Evolutionary conservation across 805 yeast species (phyloP).

Genomic region (Kregervanrija delftensis): DNA sequence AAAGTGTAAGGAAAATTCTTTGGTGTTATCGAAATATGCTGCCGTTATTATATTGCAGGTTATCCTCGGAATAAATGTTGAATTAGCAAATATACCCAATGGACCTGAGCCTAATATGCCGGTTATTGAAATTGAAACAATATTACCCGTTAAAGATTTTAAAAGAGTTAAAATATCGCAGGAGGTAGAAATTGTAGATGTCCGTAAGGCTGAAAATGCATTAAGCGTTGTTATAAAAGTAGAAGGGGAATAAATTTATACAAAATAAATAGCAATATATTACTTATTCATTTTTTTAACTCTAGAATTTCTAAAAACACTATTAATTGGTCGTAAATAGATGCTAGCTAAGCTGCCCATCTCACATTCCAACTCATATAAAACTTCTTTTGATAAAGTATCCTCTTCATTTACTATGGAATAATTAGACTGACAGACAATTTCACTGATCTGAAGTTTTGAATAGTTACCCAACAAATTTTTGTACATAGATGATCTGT

Average conservation of each 20-base stretch:
- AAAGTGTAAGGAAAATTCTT: conserved; percentile 71
- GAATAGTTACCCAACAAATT: conserved; percentile 48
- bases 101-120: conserved; percentile 82
- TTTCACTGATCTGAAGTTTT: conserved; percentile 32
- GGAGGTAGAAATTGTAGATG: conserved; percentile 51
- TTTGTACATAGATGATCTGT: conserved; percentile 83
- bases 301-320: conserved; percentile 64
- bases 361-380: conserved; percentile 77
- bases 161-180: conserved; percentile 49
- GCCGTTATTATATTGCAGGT: conserved; percentile 61
- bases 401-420: conserved; percentile 69
- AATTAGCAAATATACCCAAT: conserved; percentile 43
- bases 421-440: conserved; percentile 50
- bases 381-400: conserved; percentile 55
- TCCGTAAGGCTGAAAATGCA: conserved; percentile 20
- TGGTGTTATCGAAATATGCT: conserved; percentile 84
- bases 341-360: conserved; percentile 80
- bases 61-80: conserved; percentile 49
- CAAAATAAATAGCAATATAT: conserved; percentile 31
- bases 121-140: conserved; percentile 58
- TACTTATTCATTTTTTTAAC: conserved; percentile 43
- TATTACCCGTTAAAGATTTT: conserved; percentile 43
- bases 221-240: conserved; percentile 18
- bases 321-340: conserved; percentile 77
- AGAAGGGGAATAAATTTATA: conserved; percentile 10